Percentiles rank a stretch among this genome's conserved stretches.
Evolutionary conservation across 2,329 filamentous ascomycete species (phyloP).

Genomic region (Pyrenochaeta sp.): DNA sequence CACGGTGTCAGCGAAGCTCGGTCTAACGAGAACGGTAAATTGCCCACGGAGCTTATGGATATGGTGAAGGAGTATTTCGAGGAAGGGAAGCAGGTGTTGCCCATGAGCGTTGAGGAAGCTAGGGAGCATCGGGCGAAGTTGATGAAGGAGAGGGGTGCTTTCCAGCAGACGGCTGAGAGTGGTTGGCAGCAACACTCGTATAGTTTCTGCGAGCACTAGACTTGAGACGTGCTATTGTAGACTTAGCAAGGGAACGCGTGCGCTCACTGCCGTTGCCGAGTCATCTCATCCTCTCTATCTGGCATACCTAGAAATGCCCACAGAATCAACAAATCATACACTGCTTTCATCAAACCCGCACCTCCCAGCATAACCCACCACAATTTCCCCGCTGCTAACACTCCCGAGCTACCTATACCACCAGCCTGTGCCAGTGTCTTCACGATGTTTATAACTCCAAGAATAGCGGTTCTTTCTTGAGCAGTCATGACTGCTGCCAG

Average conservation of each 20-base stretch:
- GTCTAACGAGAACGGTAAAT: background rate
- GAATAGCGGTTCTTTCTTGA: conserved; percentile 27
- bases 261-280: too few species aligned
- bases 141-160: conserved; percentile 15
- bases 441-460: conserved; percentile 31
- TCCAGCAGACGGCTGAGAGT: background rate
- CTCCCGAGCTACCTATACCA: conserved; percentile 18
- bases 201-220: conserved; percentile 18
- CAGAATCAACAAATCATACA: conserved; percentile 27
- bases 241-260: too few species aligned
- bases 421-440: conserved; percentile 30
- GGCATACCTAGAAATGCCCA: conserved; percentile 13
- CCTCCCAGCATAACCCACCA: conserved; percentile 30
- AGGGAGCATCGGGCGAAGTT: conserved; percentile 18
- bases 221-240: background rate
- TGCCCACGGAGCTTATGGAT: conserved; percentile 27
- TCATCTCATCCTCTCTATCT: background rate
- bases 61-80: conserved; percentile 21
- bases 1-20: background rate
- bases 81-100: conserved; percentile 2
- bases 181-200: conserved; percentile 16
- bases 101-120: conserved; percentile 30
- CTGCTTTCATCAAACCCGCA: conserved; percentile 25
- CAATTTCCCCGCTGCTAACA: conserved; percentile 16
- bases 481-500: conserved; percentile 19